Base-by-base conservation (phyloP, 306 rosid genomes). In the Cicer pinnatifidum region DNA sequence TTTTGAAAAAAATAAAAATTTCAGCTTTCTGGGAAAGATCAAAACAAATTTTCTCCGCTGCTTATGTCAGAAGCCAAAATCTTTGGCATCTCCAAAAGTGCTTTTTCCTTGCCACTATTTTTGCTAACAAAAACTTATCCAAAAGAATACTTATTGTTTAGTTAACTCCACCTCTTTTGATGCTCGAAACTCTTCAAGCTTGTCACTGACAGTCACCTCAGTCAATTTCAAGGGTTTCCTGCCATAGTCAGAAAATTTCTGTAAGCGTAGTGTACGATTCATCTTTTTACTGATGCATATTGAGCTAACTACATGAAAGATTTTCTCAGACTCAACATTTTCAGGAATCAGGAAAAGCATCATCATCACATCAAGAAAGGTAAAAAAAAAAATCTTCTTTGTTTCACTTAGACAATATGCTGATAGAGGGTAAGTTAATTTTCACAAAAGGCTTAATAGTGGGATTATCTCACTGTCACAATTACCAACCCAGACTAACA, bases 161-260 rank as follows among this genome's bases (percentile, higher is more conserved):
- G 62, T 63, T 76, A 41, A 77, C 60, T 56, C 38, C 71, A 95
- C 99, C 97, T 95, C 95, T 86, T 95, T 95, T 72, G 96, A 85
- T 73, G 99, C 97, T 80, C 99, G 87, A 54, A 95, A 95, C 45
- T 87, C 83, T 80, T 95, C 99, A 80, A 95, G 88, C 81, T 90
- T 86, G 87, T 95, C 97, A 76, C 99, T 89, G 75, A 80, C 97
- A 20, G 93, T 88, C 81, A 95, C 96, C 85, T 91, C 97, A 11
- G 96, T 95, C 75, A 95, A 87, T 75, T 88, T 95, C 76, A 81
- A 33, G 50, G 88, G 75, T 44, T 86, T 73, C 91, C 99, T 95
- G 93, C 69, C 65, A 84, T 52, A 38, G 51, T 71, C 41, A 12
- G 10, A 60, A 69, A 59, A 37, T 10, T 40, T 47, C 13, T 19